A percentile compares a stretch with the other conserved stretches of the same genome.
Evolutionary conservation across 345 rosid genomes (phyloP).

Genomic region (Pseudoturritis turrita): DNA sequence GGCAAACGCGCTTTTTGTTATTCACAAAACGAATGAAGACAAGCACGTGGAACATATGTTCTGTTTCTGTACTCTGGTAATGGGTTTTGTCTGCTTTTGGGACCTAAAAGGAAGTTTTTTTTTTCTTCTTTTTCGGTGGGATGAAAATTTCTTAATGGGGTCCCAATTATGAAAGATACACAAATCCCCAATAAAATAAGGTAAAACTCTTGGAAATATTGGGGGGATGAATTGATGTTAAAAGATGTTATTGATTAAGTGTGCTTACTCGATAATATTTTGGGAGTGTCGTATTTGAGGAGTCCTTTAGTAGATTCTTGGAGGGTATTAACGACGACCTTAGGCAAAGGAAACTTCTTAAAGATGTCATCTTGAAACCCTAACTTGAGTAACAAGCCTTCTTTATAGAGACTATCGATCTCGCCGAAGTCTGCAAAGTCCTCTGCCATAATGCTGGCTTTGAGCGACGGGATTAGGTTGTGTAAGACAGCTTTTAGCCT

Average conservation of each 20-base stretch:
- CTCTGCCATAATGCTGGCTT: slow-evolving; percentile 65
- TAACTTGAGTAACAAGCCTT: slow-evolving; percentile 79
- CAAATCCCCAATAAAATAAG: neutral
- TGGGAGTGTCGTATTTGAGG: slow-evolving; percentile 80
- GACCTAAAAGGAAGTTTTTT: neutral
- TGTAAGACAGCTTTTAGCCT: slow-evolving; percentile 78
- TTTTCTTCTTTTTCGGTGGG: neutral
- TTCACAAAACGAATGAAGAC: neutral
- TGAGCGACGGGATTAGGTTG: slow-evolving; percentile 62
- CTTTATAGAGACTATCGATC: slow-evolving; percentile 76
- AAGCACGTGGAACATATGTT: slow-evolving; percentile 24
- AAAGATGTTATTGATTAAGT: neutral
- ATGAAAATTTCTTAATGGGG: neutral
- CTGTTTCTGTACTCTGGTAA: neutral
- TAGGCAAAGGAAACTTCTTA: slow-evolving; percentile 68
- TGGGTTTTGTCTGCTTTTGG: neutral
- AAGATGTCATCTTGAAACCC: slow-evolving; percentile 71
- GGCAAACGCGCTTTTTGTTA: slow-evolving; percentile 13
- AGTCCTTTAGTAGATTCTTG: slow-evolving; percentile 68
- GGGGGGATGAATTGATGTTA: neutral
- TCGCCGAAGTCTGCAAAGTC: slow-evolving; percentile 67
- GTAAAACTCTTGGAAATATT: neutral
- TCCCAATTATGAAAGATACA: neutral
- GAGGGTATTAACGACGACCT: slow-evolving; percentile 39
- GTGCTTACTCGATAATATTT: slow-evolving; percentile 75